Conservation (phyloP, 192 early-diverging fungal species). For the Pilaira anomala region DNA sequence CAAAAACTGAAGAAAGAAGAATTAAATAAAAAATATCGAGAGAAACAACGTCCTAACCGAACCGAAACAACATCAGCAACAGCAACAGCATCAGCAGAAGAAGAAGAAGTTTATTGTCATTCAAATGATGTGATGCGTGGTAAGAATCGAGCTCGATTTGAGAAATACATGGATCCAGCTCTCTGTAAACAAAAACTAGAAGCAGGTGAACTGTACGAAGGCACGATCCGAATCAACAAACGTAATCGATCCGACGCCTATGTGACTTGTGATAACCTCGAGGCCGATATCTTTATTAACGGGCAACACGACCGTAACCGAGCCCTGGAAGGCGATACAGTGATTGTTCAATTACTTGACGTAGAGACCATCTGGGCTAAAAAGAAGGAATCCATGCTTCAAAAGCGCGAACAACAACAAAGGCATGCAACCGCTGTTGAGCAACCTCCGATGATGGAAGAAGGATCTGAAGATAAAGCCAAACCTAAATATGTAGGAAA, state of each 20-base stretch:
- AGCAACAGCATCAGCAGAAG: no score
- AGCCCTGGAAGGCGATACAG: slow-evolving; percentile 77
- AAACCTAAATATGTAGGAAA: slow-evolving; percentile 46
- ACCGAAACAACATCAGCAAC: no score
- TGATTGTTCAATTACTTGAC: slow-evolving; percentile 62
- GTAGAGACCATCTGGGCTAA: slow-evolving; percentile 51
- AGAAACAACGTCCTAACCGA: no score
- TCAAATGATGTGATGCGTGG: slow-evolving; percentile 4
- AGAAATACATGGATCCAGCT: not conserved
- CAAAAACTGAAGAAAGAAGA: no score
- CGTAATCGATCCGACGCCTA: slow-evolving; percentile 80
- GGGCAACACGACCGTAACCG: slow-evolving; percentile 67
- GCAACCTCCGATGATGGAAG: slow-evolving; percentile 33
- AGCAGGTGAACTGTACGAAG: slow-evolving; percentile 53
- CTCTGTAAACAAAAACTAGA: slow-evolving; percentile 16
- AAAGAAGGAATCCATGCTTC: slow-evolving; percentile 34
- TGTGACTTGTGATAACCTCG: slow-evolving; percentile 59
- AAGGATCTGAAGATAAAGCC: slow-evolving; percentile 35
- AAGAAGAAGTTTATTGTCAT: slow-evolving; percentile 6
- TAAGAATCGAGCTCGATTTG: slow-evolving; percentile 5
- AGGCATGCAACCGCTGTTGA: slow-evolving; percentile 33
- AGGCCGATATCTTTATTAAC: slow-evolving; percentile 69
- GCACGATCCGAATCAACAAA: slow-evolving; percentile 79
- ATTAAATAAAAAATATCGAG: no score
- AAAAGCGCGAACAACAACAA: slow-evolving; percentile 37